Evolutionary conservation across 164 flowering plant species (phyloP).

Genomic region (Chimonanthus praecox): DNA sequence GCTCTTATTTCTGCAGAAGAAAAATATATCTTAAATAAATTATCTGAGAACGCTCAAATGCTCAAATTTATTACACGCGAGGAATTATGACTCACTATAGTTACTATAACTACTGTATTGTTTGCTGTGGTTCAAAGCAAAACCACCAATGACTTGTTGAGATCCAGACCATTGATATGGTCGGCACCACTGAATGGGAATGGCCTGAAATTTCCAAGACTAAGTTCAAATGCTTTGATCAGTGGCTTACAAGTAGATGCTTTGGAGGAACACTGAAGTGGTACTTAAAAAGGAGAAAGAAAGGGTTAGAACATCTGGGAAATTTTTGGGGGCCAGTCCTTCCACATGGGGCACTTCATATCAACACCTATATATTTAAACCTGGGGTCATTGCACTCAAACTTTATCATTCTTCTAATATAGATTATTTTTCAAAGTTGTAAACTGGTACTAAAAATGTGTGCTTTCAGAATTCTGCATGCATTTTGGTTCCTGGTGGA

Average conservation of each 20-base stretch:
- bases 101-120: too few relatives aligned
- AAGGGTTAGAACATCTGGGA: neutral
- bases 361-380: too few relatives aligned
- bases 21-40: too few relatives aligned
- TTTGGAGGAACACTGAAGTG: neutral
- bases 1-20: too few relatives aligned
- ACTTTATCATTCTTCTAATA: neutral
- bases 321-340: neutral
- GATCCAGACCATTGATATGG: neutral
- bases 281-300: neutral
- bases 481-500: slow-evolving; percentile 96
- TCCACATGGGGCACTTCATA: neutral
- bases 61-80: neutral
- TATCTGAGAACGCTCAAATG: too few relatives aligned
- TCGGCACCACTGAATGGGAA: neutral
- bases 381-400: neutral
- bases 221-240: neutral
- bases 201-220: neutral
- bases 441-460: slow-evolving; percentile 5
- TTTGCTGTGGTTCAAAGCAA: too few relatives aligned
- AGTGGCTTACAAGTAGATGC: neutral
- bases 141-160: neutral
- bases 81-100: neutral
- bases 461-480: slow-evolving; percentile 66
- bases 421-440: neutral